Conservation (phyloP, 352 stramenopile species). For the Phytopythium delawarense region DNA sequence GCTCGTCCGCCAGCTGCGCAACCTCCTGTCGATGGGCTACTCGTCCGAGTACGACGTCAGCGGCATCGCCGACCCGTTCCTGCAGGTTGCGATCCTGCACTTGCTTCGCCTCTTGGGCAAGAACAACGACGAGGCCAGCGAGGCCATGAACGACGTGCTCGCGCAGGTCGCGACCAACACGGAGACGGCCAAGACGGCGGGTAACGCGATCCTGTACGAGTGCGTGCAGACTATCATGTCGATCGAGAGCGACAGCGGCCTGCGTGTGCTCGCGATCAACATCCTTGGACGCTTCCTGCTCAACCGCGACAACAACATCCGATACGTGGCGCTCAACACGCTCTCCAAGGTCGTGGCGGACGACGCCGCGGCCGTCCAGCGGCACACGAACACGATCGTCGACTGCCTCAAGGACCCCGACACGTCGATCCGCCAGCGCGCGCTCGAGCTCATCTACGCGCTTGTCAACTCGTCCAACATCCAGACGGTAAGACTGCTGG, state of each 20-base stretch:
- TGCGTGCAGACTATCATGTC: constrained; percentile 99
- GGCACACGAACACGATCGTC: constrained; percentile 96
- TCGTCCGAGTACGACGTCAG: constrained; percentile 98
- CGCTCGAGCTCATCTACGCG: constrained; percentile 98
- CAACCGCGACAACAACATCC: constrained; percentile 99
- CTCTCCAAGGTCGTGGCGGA: constrained; percentile 90
- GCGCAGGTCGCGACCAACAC: constrained; percentile 99
- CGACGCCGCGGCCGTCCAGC: constrained; percentile 93
- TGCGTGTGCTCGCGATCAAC: constrained; percentile 98
- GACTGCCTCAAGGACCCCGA: constrained; percentile 96
- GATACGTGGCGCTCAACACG: constrained; percentile 99
- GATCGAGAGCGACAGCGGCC: constrained; percentile 96
- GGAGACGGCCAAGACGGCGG: constrained; percentile 98
- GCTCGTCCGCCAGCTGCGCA: constrained; percentile 88
- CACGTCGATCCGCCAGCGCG: constrained; percentile 97
- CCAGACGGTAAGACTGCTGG: constrained; percentile 48
- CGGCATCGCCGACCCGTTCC: constrained; percentile 98
- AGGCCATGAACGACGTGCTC: constrained; percentile 97
- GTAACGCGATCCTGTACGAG: constrained; percentile 99
- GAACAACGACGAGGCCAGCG: constrained; percentile 91
- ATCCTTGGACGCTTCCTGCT: constrained; percentile 99
- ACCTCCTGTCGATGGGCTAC: constrained; percentile 97
- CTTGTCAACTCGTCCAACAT: constrained; percentile 98
- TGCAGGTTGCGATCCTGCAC: constrained; percentile 90
- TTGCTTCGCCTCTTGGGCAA: constrained; percentile 95